Percentiles rank a stretch among this genome's conserved stretches.
Evolutionary conservation across 805 yeast species (phyloP).

Genomic region (Nakazawaea wickerhamii): DNA sequence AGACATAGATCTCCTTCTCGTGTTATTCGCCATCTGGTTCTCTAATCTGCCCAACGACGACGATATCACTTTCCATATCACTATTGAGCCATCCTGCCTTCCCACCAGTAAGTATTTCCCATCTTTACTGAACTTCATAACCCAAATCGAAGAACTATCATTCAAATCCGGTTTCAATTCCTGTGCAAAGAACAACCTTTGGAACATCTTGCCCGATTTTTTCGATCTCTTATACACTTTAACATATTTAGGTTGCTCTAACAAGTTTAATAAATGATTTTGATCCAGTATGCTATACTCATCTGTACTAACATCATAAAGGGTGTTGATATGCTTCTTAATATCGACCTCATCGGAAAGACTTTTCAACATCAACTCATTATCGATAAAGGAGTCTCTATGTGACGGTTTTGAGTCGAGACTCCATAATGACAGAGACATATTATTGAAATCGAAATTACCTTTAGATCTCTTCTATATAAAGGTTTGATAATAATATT

Average conservation of each 20-base stretch:
- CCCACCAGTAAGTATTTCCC: constrained; percentile 84
- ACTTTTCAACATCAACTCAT: constrained; percentile 4
- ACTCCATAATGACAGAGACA: constrained; percentile 8
- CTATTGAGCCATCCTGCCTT: constrained; percentile 64
- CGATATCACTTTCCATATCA: constrained; percentile 76
- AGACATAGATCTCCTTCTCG: constrained; percentile 7
- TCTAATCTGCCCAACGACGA: constrained; percentile 57
- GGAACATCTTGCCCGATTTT: constrained; percentile 39
- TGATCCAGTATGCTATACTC: background rate
- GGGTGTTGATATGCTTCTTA: constrained; percentile 3
- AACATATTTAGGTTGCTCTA: constrained; percentile 51
- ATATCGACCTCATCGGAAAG: constrained; percentile 2
- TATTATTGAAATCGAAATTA: too few relatives aligned
- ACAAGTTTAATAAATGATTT: constrained; percentile 30
- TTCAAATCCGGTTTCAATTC: constrained; percentile 36
- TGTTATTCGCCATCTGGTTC: background rate
- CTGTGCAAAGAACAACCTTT: constrained; percentile 59
- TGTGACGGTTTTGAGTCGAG: background rate
- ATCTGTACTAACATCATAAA: constrained; percentile 3
- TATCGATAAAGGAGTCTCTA: background rate
- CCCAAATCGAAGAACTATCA: constrained; percentile 51
- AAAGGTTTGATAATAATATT: background rate
- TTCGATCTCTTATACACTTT: constrained; percentile 42
- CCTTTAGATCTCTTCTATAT: background rate
- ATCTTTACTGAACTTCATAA: constrained; percentile 66